These are phyloP conservation scores for Apiospora aurea DNA, from an alignment of 2,329 filamentous ascomycete genomes.

Conservation along the genomic window DNA sequence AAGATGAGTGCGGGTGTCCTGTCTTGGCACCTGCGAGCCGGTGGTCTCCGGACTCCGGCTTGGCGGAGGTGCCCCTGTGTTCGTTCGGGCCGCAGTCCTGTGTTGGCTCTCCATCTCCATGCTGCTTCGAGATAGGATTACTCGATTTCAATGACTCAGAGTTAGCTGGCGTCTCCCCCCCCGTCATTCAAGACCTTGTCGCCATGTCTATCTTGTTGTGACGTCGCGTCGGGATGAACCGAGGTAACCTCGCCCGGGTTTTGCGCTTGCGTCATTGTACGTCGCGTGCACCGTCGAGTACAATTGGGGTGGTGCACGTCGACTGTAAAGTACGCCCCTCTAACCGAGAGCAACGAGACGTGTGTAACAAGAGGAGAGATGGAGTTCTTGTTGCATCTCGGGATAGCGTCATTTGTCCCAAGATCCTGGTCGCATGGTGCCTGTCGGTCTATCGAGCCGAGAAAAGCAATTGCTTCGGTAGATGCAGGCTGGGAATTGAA, in stretches of 20 bases:
- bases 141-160: neutral
- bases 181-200: neutral
- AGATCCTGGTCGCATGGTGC: neutral
- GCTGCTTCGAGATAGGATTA: neutral
- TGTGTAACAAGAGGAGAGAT: neutral
- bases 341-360: neutral
- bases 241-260: neutral
- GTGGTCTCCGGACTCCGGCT: neutral
- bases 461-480: neutral
- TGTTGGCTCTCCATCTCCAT: neutral
- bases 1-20: slow-evolving; percentile 4
- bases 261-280: neutral
- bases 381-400: neutral
- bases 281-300: neutral
- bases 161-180: no score
- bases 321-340: neutral
- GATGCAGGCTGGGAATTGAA: neutral
- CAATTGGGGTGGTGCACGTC: neutral
- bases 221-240: neutral
- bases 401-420: neutral
- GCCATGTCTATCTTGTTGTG: neutral
- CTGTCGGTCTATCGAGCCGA: neutral
- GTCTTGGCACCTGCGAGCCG: neutral
- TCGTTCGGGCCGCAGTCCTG: slow-evolving; percentile 36
- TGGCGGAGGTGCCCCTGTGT: neutral